These are phyloP conservation scores for Cytospora paraplurivora DNA, from an alignment of 2,329 filamentous ascomycete genomes.

Conservation along the genomic window DNA sequence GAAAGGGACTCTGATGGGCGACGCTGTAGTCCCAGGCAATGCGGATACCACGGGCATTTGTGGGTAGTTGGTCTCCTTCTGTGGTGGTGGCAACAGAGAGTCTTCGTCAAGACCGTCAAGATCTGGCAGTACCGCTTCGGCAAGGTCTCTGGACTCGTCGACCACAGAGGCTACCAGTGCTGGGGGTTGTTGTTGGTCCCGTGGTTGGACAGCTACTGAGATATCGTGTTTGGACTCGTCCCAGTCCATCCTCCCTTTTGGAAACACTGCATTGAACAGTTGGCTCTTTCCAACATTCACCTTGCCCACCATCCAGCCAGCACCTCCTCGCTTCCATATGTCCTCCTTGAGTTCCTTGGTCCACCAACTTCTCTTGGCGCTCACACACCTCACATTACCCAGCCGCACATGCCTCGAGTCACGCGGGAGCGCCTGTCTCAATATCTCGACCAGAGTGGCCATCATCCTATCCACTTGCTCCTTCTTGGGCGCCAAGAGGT, in stretches of 20 bases:
- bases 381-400: conserved; percentile 85
- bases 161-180: background rate
- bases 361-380: conserved; percentile 87
- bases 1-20: conserved; percentile 90
- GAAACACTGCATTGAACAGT: conserved; percentile 84
- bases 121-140: conserved; percentile 18
- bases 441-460: conserved; percentile 77
- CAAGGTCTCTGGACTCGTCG: conserved; percentile 33
- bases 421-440: conserved; percentile 74
- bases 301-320: conserved; percentile 96
- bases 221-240: conserved; percentile 43
- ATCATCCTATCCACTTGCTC: conserved; percentile 82
- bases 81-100: conserved; percentile 74
- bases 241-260: conserved; percentile 64
- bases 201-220: conserved; percentile 34
- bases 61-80: conserved; percentile 73
- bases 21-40: conserved; percentile 90
- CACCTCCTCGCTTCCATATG: conserved; percentile 81
- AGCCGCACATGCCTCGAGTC: conserved; percentile 71
- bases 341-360: conserved; percentile 83
- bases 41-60: conserved; percentile 84
- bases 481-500: conserved; percentile 82
- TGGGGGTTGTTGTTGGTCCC: conserved; percentile 34
- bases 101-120: conserved; percentile 41
- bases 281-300: conserved; percentile 97